These are phyloP conservation scores for Heliamphora exappendiculata DNA, from an alignment of 148 eudicot species.

Conservation along the genomic window DNA sequence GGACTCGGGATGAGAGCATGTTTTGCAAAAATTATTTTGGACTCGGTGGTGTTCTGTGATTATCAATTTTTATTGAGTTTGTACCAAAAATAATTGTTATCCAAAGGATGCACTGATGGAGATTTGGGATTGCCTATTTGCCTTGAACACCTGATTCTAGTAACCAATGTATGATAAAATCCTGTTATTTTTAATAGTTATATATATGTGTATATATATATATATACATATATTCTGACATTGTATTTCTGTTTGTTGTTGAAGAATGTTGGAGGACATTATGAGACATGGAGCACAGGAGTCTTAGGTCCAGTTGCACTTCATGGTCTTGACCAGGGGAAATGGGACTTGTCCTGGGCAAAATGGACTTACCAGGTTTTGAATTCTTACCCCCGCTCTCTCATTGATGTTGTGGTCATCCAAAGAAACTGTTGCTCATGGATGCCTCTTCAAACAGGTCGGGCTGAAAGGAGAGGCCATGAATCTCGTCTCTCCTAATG, in stretches of 20 bases:
- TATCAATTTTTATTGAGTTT: not conserved
- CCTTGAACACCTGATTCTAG: not conserved
- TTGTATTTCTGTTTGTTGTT: conserved; percentile 4
- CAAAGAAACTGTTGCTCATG: not conserved
- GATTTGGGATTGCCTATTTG: not conserved
- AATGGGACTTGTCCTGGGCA: conserved; percentile 48
- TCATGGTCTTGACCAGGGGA: conserved; percentile 53
- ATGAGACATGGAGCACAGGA: conserved; percentile 56
- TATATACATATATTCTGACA: conserved; percentile 9
- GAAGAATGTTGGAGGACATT: conserved; percentile 82
- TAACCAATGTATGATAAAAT: not conserved
- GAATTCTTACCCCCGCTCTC: not conserved
- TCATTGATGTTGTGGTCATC: not conserved
- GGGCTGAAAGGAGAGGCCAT: conserved; percentile 85
- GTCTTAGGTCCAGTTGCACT: conserved; percentile 51
- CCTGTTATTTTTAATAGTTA: not conserved
- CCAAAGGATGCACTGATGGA: not conserved
- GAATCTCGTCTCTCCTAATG: conserved; percentile 61
- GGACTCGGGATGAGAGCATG: not conserved
- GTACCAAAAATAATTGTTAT: not conserved
- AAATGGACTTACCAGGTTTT: conserved; percentile 60
- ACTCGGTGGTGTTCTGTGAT: not conserved
- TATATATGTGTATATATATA: too few species aligned
- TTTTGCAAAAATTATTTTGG: not conserved
- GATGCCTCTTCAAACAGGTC: conserved; percentile 37